Conservation (phyloP, 345 rosid genomes). For the Hirschfeldia incana region DNA sequence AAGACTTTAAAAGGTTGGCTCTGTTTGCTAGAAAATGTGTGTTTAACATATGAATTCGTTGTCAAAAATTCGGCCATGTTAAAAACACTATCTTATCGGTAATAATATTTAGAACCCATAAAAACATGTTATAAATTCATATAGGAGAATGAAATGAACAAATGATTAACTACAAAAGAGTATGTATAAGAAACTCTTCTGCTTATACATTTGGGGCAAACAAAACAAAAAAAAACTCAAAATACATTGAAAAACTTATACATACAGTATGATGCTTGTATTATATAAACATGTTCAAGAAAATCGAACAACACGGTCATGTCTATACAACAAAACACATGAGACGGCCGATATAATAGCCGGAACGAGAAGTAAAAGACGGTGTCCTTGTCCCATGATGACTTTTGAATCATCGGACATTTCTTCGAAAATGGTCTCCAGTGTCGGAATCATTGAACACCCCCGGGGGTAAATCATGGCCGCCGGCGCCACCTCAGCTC, state of each 20-base stretch:
- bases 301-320: constrained; percentile 32
- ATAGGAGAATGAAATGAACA: not conserved
- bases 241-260: not conserved
- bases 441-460: constrained; percentile 40
- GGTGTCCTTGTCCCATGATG: constrained; percentile 26
- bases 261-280: not conserved
- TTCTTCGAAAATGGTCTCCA: constrained; percentile 59
- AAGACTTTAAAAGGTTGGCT: not conserved
- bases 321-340: constrained; percentile 42
- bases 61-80: not conserved
- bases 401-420: constrained; percentile 32
- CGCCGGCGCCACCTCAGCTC: constrained; percentile 45
- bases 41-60: not conserved
- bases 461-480: constrained; percentile 36
- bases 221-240: constrained; percentile 11
- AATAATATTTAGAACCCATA: not conserved
- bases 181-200: constrained; percentile 15
- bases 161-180: not conserved
- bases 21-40: not conserved
- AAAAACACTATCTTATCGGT: not conserved
- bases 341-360: constrained; percentile 38
- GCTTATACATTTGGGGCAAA: constrained; percentile 11
- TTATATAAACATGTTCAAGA: constrained; percentile 15
- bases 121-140: not conserved
- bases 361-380: constrained; percentile 46